Base-by-base conservation (phyloP, 257 asterid genomes). In the Oldenlandia corymbosa region DNA sequence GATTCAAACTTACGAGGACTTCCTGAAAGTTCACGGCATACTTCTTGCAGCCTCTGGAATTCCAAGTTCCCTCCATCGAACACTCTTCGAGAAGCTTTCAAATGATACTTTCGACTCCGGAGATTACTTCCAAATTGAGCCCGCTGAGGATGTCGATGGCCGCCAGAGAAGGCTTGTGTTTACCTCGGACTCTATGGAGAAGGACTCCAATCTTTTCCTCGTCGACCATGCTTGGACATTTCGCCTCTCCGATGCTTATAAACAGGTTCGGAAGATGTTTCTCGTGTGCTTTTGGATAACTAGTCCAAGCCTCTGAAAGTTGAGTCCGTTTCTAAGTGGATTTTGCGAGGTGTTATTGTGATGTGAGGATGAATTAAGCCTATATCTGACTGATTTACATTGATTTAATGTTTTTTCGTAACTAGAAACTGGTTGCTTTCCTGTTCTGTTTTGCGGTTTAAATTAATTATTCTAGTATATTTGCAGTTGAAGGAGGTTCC, bases 201-300 rank as follows among this genome's bases (percentile, higher is more conserved):
- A 81, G 72, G 76, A 87, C 46, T 85, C 96, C 26, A 82, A 90
- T 74, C 86, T 93, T 23, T 90, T 87, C 52, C 85, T 93, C 21
- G 88, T 93, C 12, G 97, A 93, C 82, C 96, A 90, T 76, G 99
- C 99, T 50, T 93, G 99, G 97, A 85, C 96, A 37, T 93, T 90
- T 78, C 96, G 99, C 41, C 84, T 90, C 32, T 68, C 88, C 72
- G 95, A 90, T 77, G 96, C 97, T 73, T 90, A 80, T 73, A 85
- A 88, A 73, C 96, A 88, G 93, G 96, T 86, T 55, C 42, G 21
- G 20, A 37, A 36, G 37, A 54, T n/a, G n/a, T n/a, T n/a, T n/a
- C n/a, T n/a, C n/a, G n/a, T n/a, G n/a, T n/a, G n/a, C n/a, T n/a
- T n/a, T n/a, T n/a, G n/a, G n/a, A n/a, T n/a, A n/a, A n/a, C n/a